A percentile compares a stretch with the other conserved stretches of the same genome.
Evolutionary conservation across 345 rosid species (phyloP).

Genomic region (Gossypium bickii): DNA sequence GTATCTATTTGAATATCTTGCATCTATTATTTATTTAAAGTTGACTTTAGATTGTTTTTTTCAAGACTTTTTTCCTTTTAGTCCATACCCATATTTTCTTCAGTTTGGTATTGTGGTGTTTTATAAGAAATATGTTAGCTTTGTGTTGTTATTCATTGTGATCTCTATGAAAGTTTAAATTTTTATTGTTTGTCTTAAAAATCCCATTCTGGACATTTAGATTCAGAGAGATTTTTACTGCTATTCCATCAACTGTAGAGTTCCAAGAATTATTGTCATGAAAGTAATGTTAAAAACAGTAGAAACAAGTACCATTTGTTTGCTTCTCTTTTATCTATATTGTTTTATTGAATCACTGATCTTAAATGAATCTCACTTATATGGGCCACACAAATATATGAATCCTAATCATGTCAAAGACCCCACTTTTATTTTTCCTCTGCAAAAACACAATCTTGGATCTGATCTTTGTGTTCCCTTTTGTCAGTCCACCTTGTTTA

Average conservation of each 20-base stretch:
- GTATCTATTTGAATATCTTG: neutral
- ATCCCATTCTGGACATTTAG: neutral
- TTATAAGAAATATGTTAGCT: neutral
- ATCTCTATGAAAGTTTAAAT: no score
- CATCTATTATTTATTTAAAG: neutral
- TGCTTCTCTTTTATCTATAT: neutral
- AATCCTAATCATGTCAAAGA: neutral
- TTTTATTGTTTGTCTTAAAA: neutral
- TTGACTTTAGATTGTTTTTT: neutral
- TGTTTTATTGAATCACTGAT: slow-evolving; percentile 1
- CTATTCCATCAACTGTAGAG: neutral
- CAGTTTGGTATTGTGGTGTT: neutral
- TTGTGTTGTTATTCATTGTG: no score
- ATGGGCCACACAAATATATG: neutral
- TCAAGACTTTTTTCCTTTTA: neutral
- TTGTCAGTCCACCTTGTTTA: neutral
- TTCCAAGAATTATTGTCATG: neutral
- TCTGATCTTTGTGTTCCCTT: neutral
- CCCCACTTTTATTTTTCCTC: neutral
- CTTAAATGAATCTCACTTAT: neutral
- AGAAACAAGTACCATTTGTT: neutral
- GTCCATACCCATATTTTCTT: neutral
- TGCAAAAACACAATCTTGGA: neutral
- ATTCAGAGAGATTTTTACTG: neutral
- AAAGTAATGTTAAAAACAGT: neutral